Base-by-base conservation (phyloP, 78 protist genomes). In the Tieghemostelium lacteum region DNA sequence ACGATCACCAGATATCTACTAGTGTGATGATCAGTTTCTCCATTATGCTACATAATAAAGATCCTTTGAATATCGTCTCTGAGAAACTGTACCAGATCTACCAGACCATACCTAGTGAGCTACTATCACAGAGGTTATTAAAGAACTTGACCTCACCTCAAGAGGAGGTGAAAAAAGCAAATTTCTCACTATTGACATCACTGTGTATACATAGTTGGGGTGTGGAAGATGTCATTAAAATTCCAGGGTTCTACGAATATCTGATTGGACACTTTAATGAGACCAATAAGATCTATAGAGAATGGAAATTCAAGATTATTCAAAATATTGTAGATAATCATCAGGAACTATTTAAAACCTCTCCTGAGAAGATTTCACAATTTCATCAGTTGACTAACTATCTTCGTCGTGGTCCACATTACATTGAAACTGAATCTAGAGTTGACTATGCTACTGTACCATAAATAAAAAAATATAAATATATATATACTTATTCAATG, bases 181-280 rank as follows among this genome's bases (percentile, higher is more conserved):
- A 49, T 1, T 45, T 69, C 4, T 29, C 29, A 1, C 20, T 69
- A 1, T 26, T 69, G 16, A 58, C 63, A 24, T 26, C 80, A 29
- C 52, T 83, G 6, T 83, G 64, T 22, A 28, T 83, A 28, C 91
- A 83, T 42, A 24, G 37, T 24, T 83, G 91, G 91, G 91, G 91
- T 60, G 69, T 69, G 20, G 24, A 17, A 2, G 50, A 60, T 19
- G 31, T 83, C 0, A 45, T 83, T 8, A 49, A 73, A 55, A 54
- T 54, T 20, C 64, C 91, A 2, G 91, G 91, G 20, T 69, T 83
- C 57, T 69, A 50, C 22, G 91, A 83, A 39, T 83, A 83, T 60
- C 36, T 83, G 10, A 42, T 83, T 20, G 37, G 37, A 20, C 16
- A 74, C 19, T 26, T 16, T 5, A 52, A 50, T 50, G 91, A 83